These are phyloP conservation scores for Daldinia loculata DNA, from an alignment of 495 filamentous ascomycete species.

Conservation along the genomic window DNA sequence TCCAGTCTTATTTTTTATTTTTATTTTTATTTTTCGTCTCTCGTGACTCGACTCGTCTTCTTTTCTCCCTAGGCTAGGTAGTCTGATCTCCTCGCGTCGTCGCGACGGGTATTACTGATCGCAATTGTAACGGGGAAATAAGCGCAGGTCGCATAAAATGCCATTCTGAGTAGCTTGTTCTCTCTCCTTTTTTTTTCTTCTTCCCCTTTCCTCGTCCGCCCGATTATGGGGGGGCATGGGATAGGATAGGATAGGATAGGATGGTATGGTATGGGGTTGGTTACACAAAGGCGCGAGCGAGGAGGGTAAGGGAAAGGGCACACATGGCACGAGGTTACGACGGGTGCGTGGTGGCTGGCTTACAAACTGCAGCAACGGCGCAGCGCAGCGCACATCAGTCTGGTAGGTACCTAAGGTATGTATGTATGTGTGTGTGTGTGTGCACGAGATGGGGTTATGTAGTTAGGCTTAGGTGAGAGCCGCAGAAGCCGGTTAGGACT, in stretches of 20 bases:
- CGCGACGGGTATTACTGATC: neutral
- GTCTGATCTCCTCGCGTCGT: neutral
- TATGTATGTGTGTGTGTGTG: too few species aligned
- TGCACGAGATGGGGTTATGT: neutral
- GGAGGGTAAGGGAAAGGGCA: neutral
- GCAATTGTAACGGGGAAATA: neutral
- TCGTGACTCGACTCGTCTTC: neutral
- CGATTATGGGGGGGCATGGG: neutral
- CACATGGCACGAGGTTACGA: neutral
- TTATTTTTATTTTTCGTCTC: neutral
- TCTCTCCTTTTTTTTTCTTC: neutral
- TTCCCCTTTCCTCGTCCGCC: neutral
- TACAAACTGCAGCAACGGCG: neutral
- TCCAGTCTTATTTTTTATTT: neutral
- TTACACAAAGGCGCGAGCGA: constrained; percentile 15
- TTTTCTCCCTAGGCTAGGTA: neutral
- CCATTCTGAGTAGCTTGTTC: neutral
- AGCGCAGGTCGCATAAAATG: neutral
- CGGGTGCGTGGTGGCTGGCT: neutral
- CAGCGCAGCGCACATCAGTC: neutral
- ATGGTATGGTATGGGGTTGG: neutral
- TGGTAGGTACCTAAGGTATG: too few species aligned
- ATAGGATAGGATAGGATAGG: neutral
- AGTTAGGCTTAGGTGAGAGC: constrained; percentile 32
- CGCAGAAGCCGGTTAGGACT: constrained; percentile 19